Evolutionary conservation across 768 basidiomycete genomes (phyloP), one percentile per base, ranked within the genome.

Genomic region (Lentinula sp.): DNA sequence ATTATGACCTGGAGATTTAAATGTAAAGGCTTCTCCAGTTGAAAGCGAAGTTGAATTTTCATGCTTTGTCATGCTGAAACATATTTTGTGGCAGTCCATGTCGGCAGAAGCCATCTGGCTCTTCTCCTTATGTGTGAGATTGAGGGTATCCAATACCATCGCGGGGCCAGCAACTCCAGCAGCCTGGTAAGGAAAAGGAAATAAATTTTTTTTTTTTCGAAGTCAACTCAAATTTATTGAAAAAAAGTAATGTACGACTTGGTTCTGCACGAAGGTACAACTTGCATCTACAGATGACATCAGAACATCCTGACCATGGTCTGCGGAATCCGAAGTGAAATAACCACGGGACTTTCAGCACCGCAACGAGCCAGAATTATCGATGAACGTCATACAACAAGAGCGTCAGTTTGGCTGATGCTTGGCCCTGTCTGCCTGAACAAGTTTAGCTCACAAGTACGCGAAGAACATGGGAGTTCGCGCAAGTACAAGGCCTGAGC

Each of bases 321-420:
- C 52, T n/a, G 52, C 66, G 61, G 1, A 49, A 75, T 70, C 75
- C 52, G 3, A 54, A 54, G 9, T 32, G 35, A 32, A 40, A 54
- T 10, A 54, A 21, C 53, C 75, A 76, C 3, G 75, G 75, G 7
- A 76, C 52, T 34, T 71, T 59, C 39, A 64, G 64, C 1, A 75
- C 73, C 75, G 21, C 21, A 28, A 28, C 3, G 18, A 8, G 58
- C 5, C 58, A 6, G 10, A 16, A 28, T 40, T 28, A 11, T 0
- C 21, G 37, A 23, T 10, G 10, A n/a, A 64, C 71, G 57, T 28
- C 3, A 28, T 28, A 28, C 28, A 53, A 74, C 72, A 58, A 5
- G 67, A 31, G 28, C 3, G 28, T 28, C 28, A 28, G 28, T 28
- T 23, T 23, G 23, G 23, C 23, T 23, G 23, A 23, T 23, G 23